These are phyloP conservation scores for Monosporascus sp. DNA, from an alignment of 2,329 filamentous ascomycete species.

Conservation along the genomic window DNA sequence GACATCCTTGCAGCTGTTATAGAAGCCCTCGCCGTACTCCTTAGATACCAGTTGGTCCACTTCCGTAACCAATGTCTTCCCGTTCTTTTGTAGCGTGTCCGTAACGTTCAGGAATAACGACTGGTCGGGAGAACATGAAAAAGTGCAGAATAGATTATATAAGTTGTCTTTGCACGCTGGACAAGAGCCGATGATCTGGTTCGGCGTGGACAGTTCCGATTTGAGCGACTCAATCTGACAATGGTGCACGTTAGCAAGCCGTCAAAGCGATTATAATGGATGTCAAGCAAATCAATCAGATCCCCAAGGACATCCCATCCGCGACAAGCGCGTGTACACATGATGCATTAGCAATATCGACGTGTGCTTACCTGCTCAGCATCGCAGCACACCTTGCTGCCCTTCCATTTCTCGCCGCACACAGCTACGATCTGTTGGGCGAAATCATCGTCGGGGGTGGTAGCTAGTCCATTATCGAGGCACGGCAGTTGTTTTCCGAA, in stretches of 20 bases:
- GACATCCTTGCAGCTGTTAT: conserved; percentile 96
- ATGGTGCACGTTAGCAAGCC: conserved; percentile 11
- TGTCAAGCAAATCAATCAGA: not conserved
- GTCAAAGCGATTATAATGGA: not conserved
- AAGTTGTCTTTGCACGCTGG: conserved; percentile 98
- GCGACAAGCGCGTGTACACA: too few species aligned
- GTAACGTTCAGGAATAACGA: conserved; percentile 95
- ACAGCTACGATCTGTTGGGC: conserved; percentile 76
- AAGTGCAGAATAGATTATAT: conserved; percentile 96
- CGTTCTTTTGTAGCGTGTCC: conserved; percentile 56
- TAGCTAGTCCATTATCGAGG: conserved; percentile 80
- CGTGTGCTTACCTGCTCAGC: conserved; percentile 60
- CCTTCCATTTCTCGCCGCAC: conserved; percentile 82
- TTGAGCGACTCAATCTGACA: conserved; percentile 70
- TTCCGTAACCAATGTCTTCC: conserved; percentile 66
- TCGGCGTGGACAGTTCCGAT: conserved; percentile 79
- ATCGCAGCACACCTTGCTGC: conserved; percentile 79
- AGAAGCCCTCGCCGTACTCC: conserved; percentile 82
- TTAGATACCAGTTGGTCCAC: conserved; percentile 84
- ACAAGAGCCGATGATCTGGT: conserved; percentile 85
- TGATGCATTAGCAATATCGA: not conserved
- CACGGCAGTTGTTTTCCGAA: conserved; percentile 90
- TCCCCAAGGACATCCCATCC: too few species aligned
- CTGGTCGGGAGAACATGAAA: conserved; percentile 96
- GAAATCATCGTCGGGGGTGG: conserved; percentile 65